phyloP scores from a whole-genome alignment of 2,329 filamentous ascomycete species.

The Fusarium pseudoanthophilum region DNA sequence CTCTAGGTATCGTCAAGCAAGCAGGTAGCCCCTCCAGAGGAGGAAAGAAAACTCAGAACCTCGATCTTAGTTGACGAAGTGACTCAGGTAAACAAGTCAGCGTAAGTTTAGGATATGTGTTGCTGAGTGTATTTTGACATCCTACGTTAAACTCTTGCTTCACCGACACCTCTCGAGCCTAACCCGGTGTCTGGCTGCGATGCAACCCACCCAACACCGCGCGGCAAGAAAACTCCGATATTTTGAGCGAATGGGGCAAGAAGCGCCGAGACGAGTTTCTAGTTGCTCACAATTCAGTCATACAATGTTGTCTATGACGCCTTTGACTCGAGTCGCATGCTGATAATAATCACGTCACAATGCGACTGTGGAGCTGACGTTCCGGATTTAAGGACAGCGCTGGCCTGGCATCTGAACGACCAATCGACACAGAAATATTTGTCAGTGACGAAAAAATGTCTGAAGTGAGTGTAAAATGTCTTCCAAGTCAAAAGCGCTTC shows the following conservation, averaged over 20 bases:
- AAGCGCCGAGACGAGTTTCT: neutral
- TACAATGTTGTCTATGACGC: neutral
- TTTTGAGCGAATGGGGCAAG: neutral
- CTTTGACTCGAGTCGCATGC: neutral
- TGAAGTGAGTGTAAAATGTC: neutral
- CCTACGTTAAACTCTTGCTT: no score
- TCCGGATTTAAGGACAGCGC: neutral
- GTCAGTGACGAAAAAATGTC: neutral
- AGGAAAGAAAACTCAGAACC: neutral
- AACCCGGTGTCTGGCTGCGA: neutral
- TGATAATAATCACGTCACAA: constrained; percentile 10
- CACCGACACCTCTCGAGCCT: no score
- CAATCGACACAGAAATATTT: neutral
- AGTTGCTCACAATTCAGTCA: neutral
- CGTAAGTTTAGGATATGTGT: no score
- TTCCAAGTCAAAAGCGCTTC: fast-evolving
- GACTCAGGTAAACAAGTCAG: no score
- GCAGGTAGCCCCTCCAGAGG: neutral
- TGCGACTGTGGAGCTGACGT: neutral
- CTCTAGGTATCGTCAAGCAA: neutral
- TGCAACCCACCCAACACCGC: neutral
- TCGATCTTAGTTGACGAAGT: no score
- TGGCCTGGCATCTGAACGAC: neutral
- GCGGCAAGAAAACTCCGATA: no score
- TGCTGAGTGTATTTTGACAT: no score